phyloP scores from a whole-genome alignment of 805 yeast genomes.

The Yamadazyma takamatsuzukensis region DNA sequence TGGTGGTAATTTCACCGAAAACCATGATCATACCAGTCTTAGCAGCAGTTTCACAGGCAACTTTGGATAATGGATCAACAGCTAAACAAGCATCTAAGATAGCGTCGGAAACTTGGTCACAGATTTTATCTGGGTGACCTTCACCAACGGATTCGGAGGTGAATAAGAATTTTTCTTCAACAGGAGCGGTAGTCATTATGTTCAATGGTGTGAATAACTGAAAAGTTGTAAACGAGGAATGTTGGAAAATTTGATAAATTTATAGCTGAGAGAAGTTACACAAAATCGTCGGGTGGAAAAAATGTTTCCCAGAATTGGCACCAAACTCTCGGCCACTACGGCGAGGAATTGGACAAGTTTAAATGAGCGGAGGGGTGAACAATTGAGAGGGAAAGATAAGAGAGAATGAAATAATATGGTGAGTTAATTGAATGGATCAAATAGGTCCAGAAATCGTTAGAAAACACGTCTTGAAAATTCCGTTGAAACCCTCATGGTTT shows the following conservation, averaged over 20 bases:
- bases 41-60: constrained; percentile 98
- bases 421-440: too few relatives aligned
- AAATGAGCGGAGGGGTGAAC: too few relatives aligned
- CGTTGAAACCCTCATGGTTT: too few relatives aligned
- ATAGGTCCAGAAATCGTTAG: too few relatives aligned
- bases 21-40: constrained; percentile 99
- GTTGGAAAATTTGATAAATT: constrained; percentile 3
- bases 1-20: constrained; percentile 98
- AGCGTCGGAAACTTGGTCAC: constrained; percentile 99
- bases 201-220: background rate
- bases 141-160: constrained; percentile 92
- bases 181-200: constrained; percentile 2
- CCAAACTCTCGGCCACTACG: too few relatives aligned
- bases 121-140: constrained; percentile 93
- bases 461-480: too few relatives aligned
- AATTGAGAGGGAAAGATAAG: too few relatives aligned
- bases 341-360: too few relatives aligned
- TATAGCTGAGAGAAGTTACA: constrained; percentile 2
- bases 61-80: constrained; percentile 95
- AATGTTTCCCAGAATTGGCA: too few relatives aligned
- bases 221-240: background rate
- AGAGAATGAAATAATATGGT: too few relatives aligned
- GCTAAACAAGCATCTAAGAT: constrained; percentile 95
- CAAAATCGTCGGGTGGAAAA: background rate
- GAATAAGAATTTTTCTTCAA: constrained; percentile 49